Evolutionary conservation across 179 eudicot genomes (phyloP).

Genomic region (Pouteria campechiana): DNA sequence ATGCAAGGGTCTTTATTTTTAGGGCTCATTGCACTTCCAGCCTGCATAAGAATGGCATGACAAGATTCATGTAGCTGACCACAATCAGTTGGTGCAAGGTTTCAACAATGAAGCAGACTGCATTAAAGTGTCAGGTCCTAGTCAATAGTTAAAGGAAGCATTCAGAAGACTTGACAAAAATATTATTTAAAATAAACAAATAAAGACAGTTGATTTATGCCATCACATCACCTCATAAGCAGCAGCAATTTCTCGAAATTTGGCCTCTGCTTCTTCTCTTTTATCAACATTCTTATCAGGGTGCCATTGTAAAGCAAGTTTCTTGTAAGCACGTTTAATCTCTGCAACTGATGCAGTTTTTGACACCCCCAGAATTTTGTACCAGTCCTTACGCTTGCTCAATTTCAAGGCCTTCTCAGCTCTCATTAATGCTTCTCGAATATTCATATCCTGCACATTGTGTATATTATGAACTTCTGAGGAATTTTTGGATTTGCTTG

Average conservation of each 20-base stretch:
- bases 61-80: no score
- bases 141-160: not conserved
- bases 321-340: constrained; percentile 83
- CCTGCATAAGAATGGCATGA: no score
- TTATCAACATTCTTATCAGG: constrained; percentile 91
- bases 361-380: constrained; percentile 82
- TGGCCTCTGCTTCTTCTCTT: constrained; percentile 78
- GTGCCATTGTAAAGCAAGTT: constrained; percentile 92
- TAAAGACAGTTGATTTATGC: not conserved
- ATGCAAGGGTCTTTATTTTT: no score
- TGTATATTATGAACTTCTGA: not conserved
- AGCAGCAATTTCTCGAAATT: constrained; percentile 83
- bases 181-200: not conserved
- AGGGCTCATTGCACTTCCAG: no score
- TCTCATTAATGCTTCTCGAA: constrained; percentile 56
- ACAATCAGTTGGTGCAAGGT: no score
- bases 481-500: no score
- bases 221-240: constrained; percentile 79
- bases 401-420: constrained; percentile 78
- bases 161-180: not conserved
- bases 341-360: constrained; percentile 64
- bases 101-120: no score
- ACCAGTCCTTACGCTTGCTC: constrained; percentile 97
- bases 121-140: no score
- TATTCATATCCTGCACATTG: constrained; percentile 51